Base-by-base conservation (phyloP, 345 rosid genomes). In the Reutealis trisperma region DNA sequence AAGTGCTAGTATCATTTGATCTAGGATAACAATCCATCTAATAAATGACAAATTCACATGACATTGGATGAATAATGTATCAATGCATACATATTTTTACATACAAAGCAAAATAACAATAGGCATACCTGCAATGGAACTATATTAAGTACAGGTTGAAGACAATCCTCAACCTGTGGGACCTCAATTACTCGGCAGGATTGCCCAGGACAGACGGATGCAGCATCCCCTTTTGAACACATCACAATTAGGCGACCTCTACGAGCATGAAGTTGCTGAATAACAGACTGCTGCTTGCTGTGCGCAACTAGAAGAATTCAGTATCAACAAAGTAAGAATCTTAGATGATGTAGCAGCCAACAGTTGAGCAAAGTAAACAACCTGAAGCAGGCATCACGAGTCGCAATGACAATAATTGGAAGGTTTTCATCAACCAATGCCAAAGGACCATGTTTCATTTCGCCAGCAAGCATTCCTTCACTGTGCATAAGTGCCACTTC, bases 401-500 rank as follows among this genome's bases (percentile, higher is more conserved):
- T 95, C 25, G 99, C 97, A 64, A 95, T 90, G 30, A 95, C 99
- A 11, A 87, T 83, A 30, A 93, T 92, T 0, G 98, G 91, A 4
- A 90, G 93, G 86, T 85, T 89, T 87, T 95, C 98, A 77, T 95
- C 99, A 47, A 95, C 99, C 51, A 95, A 80, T 72, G 99, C 99
- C 83, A 95, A 84, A 77, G 99, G 98, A 71, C 99, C 99, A 61
- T 95, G 99, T 82, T 95, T 95, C 99, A 95, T 95, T 84, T 95
- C 99, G 78, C 98, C 99, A 49, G 99, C 99, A 71, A 95, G 94
- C 75, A 95, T 89, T 47, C 99, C 99, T 82, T 93, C 99, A 37
- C 97, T 92, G 79, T 95, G 99, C 99, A 95, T 95, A 49, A 95
- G 96, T 49, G 99, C 85, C 55, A 95, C 99, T 84, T 95, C 99